Conservation (phyloP, 805 yeast genomes). For the Suhomyces kilbournensis region DNA sequence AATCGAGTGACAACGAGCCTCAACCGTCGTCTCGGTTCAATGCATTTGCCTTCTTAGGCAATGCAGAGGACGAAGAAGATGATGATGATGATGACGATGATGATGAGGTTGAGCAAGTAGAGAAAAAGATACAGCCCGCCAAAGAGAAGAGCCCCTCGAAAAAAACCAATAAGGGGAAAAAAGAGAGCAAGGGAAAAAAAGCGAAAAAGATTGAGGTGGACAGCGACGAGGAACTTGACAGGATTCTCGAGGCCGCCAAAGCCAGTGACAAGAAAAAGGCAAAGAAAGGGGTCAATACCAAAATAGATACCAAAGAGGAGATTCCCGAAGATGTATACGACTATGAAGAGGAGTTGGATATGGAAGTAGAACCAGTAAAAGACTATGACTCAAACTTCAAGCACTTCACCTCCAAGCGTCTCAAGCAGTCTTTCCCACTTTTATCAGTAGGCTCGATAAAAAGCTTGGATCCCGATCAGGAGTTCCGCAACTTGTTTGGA, state of each 20-base stretch:
- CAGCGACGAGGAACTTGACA: conserved; percentile 61
- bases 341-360: conserved; percentile 21
- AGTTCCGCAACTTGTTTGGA: conserved; percentile 68
- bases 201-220: conserved; percentile 16
- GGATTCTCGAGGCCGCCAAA: conserved; percentile 44
- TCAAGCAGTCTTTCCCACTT: conserved; percentile 37
- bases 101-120: conserved; percentile 13
- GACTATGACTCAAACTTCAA: conserved; percentile 45
- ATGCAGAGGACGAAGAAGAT: conserved; percentile 28
- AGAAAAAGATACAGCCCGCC: conserved; percentile 2
- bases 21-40: conserved; percentile 23
- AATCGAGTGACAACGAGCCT: conserved; percentile 10
- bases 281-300: conserved; percentile 10
- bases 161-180: conserved; percentile 2
- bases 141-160: background rate
- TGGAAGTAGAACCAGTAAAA: conserved; percentile 27
- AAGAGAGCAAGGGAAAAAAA: conserved; percentile 20
- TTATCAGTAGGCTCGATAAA: conserved; percentile 44
- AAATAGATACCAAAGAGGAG: conserved; percentile 8
- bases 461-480: conserved; percentile 73
- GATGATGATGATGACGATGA: conserved; percentile 15
- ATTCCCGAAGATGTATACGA: conserved; percentile 10
- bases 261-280: conserved; percentile 19
- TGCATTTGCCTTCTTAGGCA: conserved; percentile 44
- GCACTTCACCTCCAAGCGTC: conserved; percentile 46